A percentile compares a stretch with the other conserved stretches of the same genome.
Conservation (phyloP, 768 basidiomycete species). For the Lentinula detonsa region DNA sequence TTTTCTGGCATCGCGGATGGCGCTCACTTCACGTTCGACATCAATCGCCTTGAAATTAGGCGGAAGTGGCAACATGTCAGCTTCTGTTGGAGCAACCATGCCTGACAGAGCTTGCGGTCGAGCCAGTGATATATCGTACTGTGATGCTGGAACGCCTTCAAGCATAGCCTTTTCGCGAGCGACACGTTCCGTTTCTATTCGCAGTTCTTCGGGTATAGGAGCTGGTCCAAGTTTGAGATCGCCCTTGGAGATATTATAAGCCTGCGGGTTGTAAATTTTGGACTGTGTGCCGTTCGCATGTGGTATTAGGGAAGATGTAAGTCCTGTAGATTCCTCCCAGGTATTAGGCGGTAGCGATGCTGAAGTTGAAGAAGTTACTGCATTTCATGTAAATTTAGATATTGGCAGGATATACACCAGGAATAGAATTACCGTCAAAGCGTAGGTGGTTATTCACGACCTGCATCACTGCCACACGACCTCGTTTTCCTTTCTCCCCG, state of each 20-base stretch:
- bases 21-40: constrained; percentile 86
- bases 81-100: constrained; percentile 54
- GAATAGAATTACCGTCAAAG: constrained; percentile 66
- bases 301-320: constrained; percentile 73
- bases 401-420: constrained; percentile 1
- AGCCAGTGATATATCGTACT: constrained; percentile 55
- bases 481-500: constrained; percentile 77
- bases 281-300: constrained; percentile 46
- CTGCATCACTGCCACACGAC: constrained; percentile 84
- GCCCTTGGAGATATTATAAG: constrained; percentile 73
- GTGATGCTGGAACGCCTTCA: constrained; percentile 60
- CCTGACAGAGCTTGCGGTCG: constrained; percentile 48
- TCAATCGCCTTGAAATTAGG: constrained; percentile 80
- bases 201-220: constrained; percentile 75
- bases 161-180: constrained; percentile 78
- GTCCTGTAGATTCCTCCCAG: constrained; percentile 86
- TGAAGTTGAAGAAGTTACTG: constrained; percentile 69
- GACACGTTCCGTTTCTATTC: constrained; percentile 72
- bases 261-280: constrained; percentile 51
- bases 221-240: constrained; percentile 82
- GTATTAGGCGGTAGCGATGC: constrained; percentile 54
- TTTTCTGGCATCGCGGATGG: constrained; percentile 84
- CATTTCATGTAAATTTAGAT: constrained; percentile 15
- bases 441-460: constrained; percentile 92
- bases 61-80: constrained; percentile 79